These are phyloP conservation scores for Aspergillus latus DNA, from an alignment of 2,329 filamentous ascomycete genomes.

Conservation along the genomic window DNA sequence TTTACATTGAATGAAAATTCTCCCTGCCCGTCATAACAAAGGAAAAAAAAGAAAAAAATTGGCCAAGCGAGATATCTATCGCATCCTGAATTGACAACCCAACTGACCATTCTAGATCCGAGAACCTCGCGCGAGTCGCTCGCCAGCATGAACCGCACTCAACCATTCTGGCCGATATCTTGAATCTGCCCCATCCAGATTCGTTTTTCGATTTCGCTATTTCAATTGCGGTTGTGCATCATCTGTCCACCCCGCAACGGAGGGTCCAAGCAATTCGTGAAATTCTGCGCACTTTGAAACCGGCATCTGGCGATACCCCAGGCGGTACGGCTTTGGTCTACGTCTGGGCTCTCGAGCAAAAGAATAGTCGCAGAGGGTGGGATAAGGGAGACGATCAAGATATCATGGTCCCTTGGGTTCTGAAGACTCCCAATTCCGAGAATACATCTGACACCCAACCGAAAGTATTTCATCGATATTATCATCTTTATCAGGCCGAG, in stretches of 20 bases:
- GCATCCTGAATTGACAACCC: background rate
- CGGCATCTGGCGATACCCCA: slow-evolving; percentile 19
- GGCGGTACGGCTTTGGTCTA: slow-evolving; percentile 75
- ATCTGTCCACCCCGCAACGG: slow-evolving; percentile 75
- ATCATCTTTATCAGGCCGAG: slow-evolving; percentile 84
- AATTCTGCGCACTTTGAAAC: slow-evolving; percentile 66
- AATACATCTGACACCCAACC: slow-evolving; percentile 42
- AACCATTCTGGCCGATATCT: slow-evolving; percentile 75
- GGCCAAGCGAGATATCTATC: background rate
- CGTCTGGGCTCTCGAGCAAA: slow-evolving; percentile 95
- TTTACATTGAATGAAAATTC: slow-evolving; percentile 16
- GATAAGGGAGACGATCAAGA: slow-evolving; percentile 81
- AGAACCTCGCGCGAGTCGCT: slow-evolving; percentile 60
- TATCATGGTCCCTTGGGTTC: slow-evolving; percentile 93
- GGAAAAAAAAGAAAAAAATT: background rate
- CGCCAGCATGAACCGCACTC: slow-evolving; percentile 61
- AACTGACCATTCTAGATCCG: slow-evolving; percentile 48
- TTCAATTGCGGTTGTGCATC: slow-evolving; percentile 91
- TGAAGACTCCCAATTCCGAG: slow-evolving; percentile 48
- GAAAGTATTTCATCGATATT: slow-evolving; percentile 75
- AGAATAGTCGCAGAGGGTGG: slow-evolving; percentile 82
- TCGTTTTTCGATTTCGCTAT: slow-evolving; percentile 79
- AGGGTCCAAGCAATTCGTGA: slow-evolving; percentile 70
- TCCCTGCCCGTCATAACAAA: slow-evolving; percentile 13
- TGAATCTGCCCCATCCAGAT: slow-evolving; percentile 75